Percentiles rank a stretch among this genome's conserved stretches.
Evolutionary conservation across 2,329 filamentous ascomycete genomes (phyloP).

Genomic region (Cladophialophora bantiana): DNA sequence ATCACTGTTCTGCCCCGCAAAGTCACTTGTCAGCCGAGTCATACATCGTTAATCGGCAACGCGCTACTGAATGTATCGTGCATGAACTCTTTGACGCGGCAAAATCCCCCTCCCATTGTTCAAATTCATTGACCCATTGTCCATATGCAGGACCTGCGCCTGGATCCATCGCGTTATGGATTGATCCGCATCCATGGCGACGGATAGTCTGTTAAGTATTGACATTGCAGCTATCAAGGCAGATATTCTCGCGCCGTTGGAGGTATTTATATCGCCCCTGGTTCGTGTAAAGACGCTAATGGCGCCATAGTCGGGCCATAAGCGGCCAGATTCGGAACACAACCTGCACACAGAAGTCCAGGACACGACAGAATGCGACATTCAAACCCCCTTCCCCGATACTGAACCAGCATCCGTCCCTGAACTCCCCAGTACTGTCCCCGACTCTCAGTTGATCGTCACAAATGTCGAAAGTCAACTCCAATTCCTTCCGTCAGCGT

Average conservation of each 20-base stretch:
- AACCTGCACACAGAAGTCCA: conserved; percentile 15
- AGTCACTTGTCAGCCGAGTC: background rate
- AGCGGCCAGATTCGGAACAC: conserved; percentile 26
- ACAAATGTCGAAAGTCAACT: conserved; percentile 26
- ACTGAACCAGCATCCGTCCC: conserved; percentile 26
- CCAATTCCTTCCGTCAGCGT: conserved; percentile 14
- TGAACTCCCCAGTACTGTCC: conserved; percentile 36
- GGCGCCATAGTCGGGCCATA: conserved; percentile 27
- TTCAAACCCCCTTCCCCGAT: conserved; percentile 4
- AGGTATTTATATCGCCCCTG: conserved; percentile 23
- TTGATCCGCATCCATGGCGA: conserved; percentile 27
- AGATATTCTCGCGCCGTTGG: conserved; percentile 16
- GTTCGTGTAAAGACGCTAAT: conserved; percentile 26
- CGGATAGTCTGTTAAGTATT: conserved; percentile 31
- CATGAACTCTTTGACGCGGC: conserved; percentile 1
- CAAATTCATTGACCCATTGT: conserved; percentile 5
- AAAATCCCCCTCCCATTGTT: background rate
- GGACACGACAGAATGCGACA: background rate
- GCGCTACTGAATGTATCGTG: background rate
- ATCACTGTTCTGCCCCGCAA: background rate
- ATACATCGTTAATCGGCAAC: background rate
- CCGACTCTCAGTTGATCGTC: conserved; percentile 35
- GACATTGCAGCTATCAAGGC: conserved; percentile 31
- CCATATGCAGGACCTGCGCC: background rate
- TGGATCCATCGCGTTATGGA: conserved; percentile 1